Conservation (phyloP, 208 protist species). For the Balamuthia mandrillaris region DNA sequence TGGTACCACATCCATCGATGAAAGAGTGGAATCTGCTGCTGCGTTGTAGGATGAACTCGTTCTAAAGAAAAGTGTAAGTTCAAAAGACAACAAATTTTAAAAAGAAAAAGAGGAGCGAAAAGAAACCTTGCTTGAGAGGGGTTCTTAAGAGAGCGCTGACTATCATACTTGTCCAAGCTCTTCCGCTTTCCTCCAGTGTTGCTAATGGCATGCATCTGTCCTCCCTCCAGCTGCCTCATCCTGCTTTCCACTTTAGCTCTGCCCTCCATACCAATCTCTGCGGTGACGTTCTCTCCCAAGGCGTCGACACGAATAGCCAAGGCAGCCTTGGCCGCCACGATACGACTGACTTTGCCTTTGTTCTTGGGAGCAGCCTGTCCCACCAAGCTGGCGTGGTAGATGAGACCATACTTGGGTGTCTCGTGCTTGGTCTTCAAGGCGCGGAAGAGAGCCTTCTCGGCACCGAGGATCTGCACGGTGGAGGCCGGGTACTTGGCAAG, state of each 20-base stretch:
- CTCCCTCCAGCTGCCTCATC: too few species aligned
- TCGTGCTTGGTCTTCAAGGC: slow-evolving; percentile 96
- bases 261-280: slow-evolving; percentile 66
- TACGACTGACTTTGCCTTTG: slow-evolving; percentile 87
- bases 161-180: background rate
- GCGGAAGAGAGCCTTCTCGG: slow-evolving; percentile 90
- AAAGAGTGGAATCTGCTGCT: background rate
- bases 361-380: slow-evolving; percentile 85
- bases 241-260: slow-evolving; percentile 62
- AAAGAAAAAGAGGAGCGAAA: background rate
- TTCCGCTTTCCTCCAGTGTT: background rate
- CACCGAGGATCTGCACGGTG: slow-evolving; percentile 98
- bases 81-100: too few species aligned
- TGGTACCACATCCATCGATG: background rate
- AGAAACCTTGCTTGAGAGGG: background rate
- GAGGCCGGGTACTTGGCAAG: slow-evolving; percentile 98
- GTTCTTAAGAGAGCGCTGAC: background rate
- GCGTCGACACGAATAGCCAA: slow-evolving; percentile 96
- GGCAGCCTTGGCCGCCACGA: slow-evolving; percentile 96
- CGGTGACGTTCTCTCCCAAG: slow-evolving; percentile 89
- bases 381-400: slow-evolving; percentile 97
- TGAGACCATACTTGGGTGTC: slow-evolving; percentile 99
- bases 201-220: too few species aligned
- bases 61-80: too few species aligned
- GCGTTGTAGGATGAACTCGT: too few species aligned